These are phyloP conservation scores for Mimosa bimucronata DNA, from an alignment of 306 rosid species.

Conservation along the genomic window DNA sequence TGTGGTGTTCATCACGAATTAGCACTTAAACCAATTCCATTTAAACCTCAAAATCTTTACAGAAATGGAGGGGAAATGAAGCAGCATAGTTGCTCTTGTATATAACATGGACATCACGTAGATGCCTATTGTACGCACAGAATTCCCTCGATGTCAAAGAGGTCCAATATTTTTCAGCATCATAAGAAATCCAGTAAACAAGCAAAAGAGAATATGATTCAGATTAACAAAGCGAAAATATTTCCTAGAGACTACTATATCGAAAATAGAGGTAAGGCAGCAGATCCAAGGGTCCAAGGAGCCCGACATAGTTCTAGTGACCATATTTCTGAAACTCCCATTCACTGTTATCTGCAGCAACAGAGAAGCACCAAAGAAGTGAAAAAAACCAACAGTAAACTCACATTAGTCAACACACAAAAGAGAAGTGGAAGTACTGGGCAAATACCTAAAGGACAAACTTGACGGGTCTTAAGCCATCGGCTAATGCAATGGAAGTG, in stretches of 20 bases:
- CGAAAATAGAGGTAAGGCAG: not conserved
- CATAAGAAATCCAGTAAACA: not conserved
- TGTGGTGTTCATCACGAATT: too few relatives aligned
- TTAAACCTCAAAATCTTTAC: not conserved
- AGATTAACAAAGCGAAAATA: not conserved
- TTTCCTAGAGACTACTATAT: not conserved
- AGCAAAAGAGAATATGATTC: constrained; percentile 16
- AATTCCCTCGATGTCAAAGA: not conserved
- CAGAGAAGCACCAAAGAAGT: constrained; percentile 32
- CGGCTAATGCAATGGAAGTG: constrained; percentile 96
- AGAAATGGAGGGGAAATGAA: not conserved
- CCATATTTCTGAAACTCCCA: constrained; percentile 98
- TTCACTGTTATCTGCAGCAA: constrained; percentile 74
- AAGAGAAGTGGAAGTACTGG: constrained; percentile 17
- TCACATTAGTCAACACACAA: constrained; percentile 19
- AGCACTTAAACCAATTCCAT: not conserved
- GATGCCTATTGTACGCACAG: constrained; percentile 9
- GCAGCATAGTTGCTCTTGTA: too few relatives aligned
- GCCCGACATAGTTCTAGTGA: constrained; percentile 57
- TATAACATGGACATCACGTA: not conserved
- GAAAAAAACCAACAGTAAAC: constrained; percentile 5
- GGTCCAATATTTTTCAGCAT: not conserved
- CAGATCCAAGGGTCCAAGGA: constrained; percentile 25
- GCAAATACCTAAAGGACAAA: constrained; percentile 77
- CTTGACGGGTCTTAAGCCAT: constrained; percentile 96